Percentiles rank a stretch among this genome's conserved stretches.
phyloP scores from a whole-genome alignment of 176 grass and related monocot genomes.

The Aegilops speltoides region DNA sequence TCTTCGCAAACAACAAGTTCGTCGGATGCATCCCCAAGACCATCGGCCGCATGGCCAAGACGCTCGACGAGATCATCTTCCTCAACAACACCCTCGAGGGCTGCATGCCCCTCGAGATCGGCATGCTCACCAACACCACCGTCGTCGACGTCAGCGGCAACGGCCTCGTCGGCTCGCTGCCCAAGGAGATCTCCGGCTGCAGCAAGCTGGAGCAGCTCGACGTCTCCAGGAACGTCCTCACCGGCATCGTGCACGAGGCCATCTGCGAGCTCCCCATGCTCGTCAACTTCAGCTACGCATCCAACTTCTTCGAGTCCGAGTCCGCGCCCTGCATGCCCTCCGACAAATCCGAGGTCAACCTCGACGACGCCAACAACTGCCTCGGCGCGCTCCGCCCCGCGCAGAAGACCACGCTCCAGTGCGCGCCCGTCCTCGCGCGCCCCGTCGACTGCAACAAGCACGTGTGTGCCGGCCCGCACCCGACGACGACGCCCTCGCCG shows the following conservation, averaged over 20 bases:
- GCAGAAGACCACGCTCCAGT: conserved; percentile 53
- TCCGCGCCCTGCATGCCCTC: conserved; percentile 35
- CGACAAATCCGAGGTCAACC: neutral
- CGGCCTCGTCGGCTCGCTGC: neutral
- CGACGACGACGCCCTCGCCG: neutral
- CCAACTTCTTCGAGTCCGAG: conserved; percentile 67
- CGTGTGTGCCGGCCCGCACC: neutral
- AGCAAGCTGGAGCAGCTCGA: neutral
- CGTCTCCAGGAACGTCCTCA: conserved; percentile 33
- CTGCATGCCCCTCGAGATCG: conserved; percentile 33
- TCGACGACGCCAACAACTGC: conserved; percentile 48
- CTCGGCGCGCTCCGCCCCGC: conserved; percentile 23
- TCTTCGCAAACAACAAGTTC: conserved; percentile 46
- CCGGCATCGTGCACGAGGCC: conserved; percentile 36
- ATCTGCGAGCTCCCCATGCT: conserved; percentile 50
- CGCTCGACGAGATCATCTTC: conserved; percentile 41
- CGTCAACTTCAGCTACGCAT: conserved; percentile 63
- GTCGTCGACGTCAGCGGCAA: conserved; percentile 47
- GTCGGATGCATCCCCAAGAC: conserved; percentile 30
- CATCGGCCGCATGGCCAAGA: conserved; percentile 30
- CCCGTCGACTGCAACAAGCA: conserved; percentile 55
- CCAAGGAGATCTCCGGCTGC: conserved; percentile 1
- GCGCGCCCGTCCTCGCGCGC: conserved; percentile 37
- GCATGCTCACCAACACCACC: neutral
- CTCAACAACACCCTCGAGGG: conserved; percentile 45